Evolutionary conservation across 495 filamentous ascomycete genomes (phyloP), one percentile per base, ranked within the genome.

Genomic region (Xylaria cubensis): DNA sequence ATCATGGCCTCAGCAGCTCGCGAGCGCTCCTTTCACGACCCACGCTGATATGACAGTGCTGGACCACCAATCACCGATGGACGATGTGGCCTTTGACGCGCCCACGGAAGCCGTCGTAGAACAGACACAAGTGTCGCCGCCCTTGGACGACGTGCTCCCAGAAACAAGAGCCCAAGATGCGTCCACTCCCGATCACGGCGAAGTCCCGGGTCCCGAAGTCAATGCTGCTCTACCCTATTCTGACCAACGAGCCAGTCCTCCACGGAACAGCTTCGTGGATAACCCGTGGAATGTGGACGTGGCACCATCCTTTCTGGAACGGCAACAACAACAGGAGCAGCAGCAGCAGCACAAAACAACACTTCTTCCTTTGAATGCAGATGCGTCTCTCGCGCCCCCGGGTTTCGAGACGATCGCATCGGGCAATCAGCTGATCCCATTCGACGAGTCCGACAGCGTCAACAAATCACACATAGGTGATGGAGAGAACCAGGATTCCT

Each of bases 1-100:
- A 41, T 67, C 68, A 26, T 56, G 68, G 21, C 56, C 73, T 10
- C 66, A 64, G 21, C 15, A 66, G 21, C 12, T 61, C 46, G 59
- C 64, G 19, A 55, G 15, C 12, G 44, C 46, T 29, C 32, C 34
- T n/a, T 50, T 62, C 7, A 34, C 36, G 26, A 21, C 32, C 21
- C 13, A 71, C 13, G 4, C 44, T 6, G 46, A 64, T 46, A 10
- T 19, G 15, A 56, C 17, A 9, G 8, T 32, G 36, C n/a, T 21
- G 19, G 24, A 55, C 26, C 21, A 55, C 26, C 21, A 24, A n/a
- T 12, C 13, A 4, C 15, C 21, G n/a, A 17, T 24, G 29, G 39
- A 53, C 44, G 46, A 41, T 29, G 61, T n/a, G 3, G 34, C 34
- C 4, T 26, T 21, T 19, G 8, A 36, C 51, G 39, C 19, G 1